Evolutionary conservation across 177 flowering plant genomes (phyloP).

Genomic region (Vitis hybrid): DNA sequence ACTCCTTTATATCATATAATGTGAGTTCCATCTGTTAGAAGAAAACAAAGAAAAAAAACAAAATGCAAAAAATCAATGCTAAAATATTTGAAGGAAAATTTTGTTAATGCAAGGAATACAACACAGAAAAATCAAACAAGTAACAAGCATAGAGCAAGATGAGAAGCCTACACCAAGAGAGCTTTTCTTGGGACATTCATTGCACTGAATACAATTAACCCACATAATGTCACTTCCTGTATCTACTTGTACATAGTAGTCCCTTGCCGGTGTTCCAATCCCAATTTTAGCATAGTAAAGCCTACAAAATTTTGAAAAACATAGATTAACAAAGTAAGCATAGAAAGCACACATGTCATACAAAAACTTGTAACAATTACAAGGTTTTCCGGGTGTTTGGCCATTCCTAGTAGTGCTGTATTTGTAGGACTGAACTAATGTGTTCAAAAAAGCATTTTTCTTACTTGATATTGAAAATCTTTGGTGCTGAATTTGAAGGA

Average conservation of each 20-base stretch:
- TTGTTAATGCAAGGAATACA: neutral
- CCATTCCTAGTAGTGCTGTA: no score
- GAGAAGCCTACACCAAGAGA: conserved; percentile 68
- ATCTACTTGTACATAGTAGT: conserved; percentile 85
- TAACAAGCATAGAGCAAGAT: conserved; percentile 5
- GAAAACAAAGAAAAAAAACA: neutral
- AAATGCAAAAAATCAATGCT: neutral
- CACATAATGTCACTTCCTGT: conserved; percentile 91
- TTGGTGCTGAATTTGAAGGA: no score
- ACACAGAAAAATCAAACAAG: conserved; percentile 3
- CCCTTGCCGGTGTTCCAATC: conserved; percentile 80
- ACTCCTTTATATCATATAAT: conserved; percentile 60
- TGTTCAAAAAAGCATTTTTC: no score
- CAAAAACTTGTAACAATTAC: neutral
- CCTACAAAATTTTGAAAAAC: conserved; percentile 31
- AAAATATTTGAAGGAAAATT: neutral
- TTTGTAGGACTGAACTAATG: no score
- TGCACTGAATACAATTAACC: conserved; percentile 87
- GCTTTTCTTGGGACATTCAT: conserved; percentile 70
- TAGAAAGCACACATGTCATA: neutral
- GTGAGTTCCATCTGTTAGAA: conserved; percentile 66
- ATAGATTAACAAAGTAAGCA: neutral
- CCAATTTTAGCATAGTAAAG: conserved; percentile 84
- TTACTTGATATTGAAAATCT: no score
- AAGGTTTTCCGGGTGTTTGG: no score